Conservation (phyloP, 139 green algal species). For the Pleodorina starrii region DNA sequence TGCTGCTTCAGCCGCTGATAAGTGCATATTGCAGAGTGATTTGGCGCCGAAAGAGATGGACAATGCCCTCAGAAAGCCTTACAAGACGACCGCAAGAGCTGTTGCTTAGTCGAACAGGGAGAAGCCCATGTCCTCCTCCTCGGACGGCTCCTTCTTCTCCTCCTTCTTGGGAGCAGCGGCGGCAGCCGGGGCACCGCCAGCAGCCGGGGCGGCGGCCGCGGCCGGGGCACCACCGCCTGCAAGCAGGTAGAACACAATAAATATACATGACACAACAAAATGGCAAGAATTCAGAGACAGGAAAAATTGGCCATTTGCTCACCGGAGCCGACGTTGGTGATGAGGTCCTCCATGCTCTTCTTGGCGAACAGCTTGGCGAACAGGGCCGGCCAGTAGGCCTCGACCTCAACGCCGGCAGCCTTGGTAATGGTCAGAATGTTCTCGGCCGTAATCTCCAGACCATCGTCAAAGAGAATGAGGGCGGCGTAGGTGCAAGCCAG, state of each 20-base stretch:
- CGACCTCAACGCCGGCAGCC: conserved; percentile 79
- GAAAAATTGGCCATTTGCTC: neutral
- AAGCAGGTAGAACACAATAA: conserved; percentile 13
- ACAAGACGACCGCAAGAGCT: conserved; percentile 12
- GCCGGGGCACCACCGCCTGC: conserved; percentile 69
- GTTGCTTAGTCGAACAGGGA: conserved; percentile 58
- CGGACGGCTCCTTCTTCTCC: conserved; percentile 89
- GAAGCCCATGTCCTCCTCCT: conserved; percentile 96
- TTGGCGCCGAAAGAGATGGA: neutral
- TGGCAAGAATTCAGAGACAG: neutral
- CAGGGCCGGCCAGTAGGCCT: conserved; percentile 97
- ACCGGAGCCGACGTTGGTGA: conserved; percentile 97
- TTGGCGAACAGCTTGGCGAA: conserved; percentile 98
- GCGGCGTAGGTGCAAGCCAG: conserved; percentile 93
- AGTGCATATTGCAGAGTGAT: too few relatives aligned
- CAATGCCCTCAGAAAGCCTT: conserved; percentile 21
- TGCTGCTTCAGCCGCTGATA: too few relatives aligned
- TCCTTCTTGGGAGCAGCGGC: conserved; percentile 79
- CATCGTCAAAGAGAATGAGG: conserved; percentile 97
- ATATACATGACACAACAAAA: neutral
- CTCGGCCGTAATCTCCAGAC: conserved; percentile 94
- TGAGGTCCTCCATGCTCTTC: conserved; percentile 95
- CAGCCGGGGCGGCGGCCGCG: conserved; percentile 76
- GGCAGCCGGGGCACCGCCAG: conserved; percentile 72
- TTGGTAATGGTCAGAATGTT: conserved; percentile 95